Evolutionary conservation across 176 grass and related monocot species (phyloP).

Genomic region (Lolium multiflorum): DNA sequence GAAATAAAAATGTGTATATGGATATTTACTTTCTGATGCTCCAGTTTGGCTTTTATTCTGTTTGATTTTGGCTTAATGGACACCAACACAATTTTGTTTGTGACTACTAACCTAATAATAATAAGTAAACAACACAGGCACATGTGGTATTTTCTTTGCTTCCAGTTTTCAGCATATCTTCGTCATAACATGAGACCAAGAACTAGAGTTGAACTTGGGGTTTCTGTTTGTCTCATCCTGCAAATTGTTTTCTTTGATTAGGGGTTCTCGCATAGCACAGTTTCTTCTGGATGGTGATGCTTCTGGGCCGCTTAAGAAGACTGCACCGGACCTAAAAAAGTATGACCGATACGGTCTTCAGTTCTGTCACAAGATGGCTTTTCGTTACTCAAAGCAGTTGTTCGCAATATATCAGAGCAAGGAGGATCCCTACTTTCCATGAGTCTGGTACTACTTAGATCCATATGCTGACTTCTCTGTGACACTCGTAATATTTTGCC

Average conservation of each 20-base stretch:
- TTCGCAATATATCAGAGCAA: slow-evolving; percentile 72
- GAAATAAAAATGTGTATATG: background rate
- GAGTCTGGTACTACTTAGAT: background rate
- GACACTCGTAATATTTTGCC: background rate
- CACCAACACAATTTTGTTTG: background rate
- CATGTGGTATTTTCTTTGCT: background rate
- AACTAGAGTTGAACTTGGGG: background rate
- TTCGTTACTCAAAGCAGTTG: slow-evolving; percentile 70
- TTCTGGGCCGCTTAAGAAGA: slow-evolving; percentile 66
- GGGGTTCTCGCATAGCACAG: slow-evolving; percentile 63
- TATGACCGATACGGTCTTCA: slow-evolving; percentile 38
- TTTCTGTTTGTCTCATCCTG: slow-evolving; percentile 26
- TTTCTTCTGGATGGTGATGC: slow-evolving; percentile 75
- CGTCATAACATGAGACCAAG: background rate
- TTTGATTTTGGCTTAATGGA: background rate
- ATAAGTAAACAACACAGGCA: background rate
- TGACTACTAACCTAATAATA: background rate
- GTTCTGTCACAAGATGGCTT: slow-evolving; percentile 60
- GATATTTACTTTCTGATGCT: background rate
- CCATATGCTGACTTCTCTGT: slow-evolving; percentile 15
- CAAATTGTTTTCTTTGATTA: slow-evolving; percentile 36
- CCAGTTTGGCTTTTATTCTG: background rate
- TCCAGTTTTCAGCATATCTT: background rate
- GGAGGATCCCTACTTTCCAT: slow-evolving; percentile 77
- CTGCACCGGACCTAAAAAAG: slow-evolving; percentile 53